Percentiles rank a stretch among this genome's conserved stretches.
Evolutionary conservation across 2,329 filamentous ascomycete species (phyloP).

Genomic region (Neoarthrinium moseri): DNA sequence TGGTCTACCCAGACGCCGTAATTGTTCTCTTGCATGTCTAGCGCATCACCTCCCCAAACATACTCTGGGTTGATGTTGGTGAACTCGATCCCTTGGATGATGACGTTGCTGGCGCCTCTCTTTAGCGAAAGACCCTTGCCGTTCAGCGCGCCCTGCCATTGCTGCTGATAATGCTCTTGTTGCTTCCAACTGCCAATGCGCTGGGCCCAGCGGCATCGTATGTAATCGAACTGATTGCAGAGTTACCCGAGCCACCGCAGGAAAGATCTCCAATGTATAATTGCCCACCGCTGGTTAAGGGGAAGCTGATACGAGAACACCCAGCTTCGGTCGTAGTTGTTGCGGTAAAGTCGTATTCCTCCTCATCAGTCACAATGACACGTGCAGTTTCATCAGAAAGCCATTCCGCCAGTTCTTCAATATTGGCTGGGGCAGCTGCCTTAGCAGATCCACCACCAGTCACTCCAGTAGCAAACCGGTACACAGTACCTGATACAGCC

Average conservation of each 20-base stretch:
- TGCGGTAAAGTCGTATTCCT: neutral
- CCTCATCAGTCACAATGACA: neutral
- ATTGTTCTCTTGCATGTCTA: conserved; percentile 33
- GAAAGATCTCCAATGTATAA: neutral
- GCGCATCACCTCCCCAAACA: conserved; percentile 57
- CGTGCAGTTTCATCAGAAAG: neutral
- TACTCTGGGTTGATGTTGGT: conserved; percentile 53
- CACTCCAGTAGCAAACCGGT: neutral
- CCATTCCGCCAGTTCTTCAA: neutral
- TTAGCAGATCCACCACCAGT: neutral
- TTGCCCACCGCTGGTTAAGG: neutral
- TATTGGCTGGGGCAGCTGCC: neutral
- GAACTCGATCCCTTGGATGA: conserved; percentile 56
- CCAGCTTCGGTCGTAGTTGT: neutral
- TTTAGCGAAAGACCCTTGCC: conserved; percentile 54
- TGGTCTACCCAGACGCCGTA: conserved; percentile 23
- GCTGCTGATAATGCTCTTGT: conserved; percentile 56
- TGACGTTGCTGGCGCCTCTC: conserved; percentile 50
- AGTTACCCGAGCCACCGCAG: neutral
- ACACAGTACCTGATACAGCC: neutral
- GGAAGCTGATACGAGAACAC: neutral
- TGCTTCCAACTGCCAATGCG: conserved; percentile 50
- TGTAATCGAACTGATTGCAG: conserved; percentile 24
- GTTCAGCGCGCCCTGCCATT: conserved; percentile 52
- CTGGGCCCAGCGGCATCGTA: conserved; percentile 50